Base-by-base conservation (phyloP, 140 eudicot species). In the Senecio squalidus region DNA sequence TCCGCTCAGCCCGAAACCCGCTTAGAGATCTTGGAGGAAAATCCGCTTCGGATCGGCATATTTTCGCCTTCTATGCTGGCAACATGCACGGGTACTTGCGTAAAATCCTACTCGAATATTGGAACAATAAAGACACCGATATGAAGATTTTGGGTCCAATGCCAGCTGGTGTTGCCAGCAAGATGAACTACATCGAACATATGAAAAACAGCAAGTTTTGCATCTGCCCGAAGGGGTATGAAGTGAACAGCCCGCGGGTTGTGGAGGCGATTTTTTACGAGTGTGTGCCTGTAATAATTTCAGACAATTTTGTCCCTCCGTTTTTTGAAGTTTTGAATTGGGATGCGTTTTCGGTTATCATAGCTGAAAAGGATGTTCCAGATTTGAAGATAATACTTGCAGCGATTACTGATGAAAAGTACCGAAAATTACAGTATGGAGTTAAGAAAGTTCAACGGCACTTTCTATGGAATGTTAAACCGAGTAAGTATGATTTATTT, bases 271-370 rank as follows among this genome's bases (percentile, higher is more conserved):
- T 88, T 43, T 88, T 78, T 54, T 82, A 84, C 13, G 96, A 88
- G 66, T 88, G 96, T 54, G 96, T 88, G 14, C 96, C 96, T 0
- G 91, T 88, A 9, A 84, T 88, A 17, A 77, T 88, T 30, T 81
- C 96, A 6, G 96, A 88, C 69, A 88, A 88, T 30, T 88, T 81
- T 16, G 96, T 88, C 69, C 96, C 94, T 4, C 96, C 95, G 8
- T 84, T 88, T 58, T 81, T 84, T 22, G 96, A 84, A 64, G 91
- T 88, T 48, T 71, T 91, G 54, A 73, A 91, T 66, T 86, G 96
- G 98, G 88, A 77, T 1, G 72, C 88, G 2, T 91, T 91, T 54
- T 77, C 98, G 1, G 78, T 91, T 6, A 59, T 83, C 5, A 22
- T 91, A 34, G 82, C 82, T 0, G 98, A 91, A 67, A 86, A 83